These are phyloP conservation scores for Magnolia sinica DNA, from an alignment of 164 flowering plant genomes.

Conservation along the genomic window DNA sequence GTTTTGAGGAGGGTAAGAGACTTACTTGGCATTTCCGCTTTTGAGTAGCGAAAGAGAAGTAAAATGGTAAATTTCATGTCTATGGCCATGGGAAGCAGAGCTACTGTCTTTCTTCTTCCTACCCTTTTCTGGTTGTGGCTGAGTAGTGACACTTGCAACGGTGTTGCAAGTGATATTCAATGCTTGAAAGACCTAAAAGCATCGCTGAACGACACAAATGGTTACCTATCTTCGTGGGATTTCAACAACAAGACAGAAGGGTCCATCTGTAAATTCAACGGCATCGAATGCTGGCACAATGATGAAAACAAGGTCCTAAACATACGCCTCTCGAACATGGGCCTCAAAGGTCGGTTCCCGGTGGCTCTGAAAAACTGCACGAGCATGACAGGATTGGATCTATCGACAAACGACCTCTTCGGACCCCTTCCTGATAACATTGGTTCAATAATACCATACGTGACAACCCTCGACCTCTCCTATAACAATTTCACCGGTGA, in stretches of 20 bases:
- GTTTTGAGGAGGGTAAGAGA: not conserved
- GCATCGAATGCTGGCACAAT: conserved; percentile 77
- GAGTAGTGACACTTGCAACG: conserved; percentile 18
- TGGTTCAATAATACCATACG: conserved; percentile 16
- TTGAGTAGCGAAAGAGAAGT: not conserved
- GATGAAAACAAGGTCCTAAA: conserved; percentile 64
- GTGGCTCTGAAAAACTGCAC: conserved; percentile 50
- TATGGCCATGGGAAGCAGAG: conserved; percentile 3
- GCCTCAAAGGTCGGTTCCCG: conserved; percentile 68
- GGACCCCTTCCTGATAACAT: conserved; percentile 59
- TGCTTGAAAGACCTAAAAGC: conserved; percentile 49
- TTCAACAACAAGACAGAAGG: conserved; percentile 53
- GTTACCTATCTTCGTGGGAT: conserved; percentile 46
- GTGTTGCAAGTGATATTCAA: conserved; percentile 36
- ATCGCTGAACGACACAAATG: conserved; percentile 47
- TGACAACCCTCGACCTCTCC: conserved; percentile 64
- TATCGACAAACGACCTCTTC: conserved; percentile 48
- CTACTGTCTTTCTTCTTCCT: not conserved
- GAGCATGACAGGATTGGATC: conserved; percentile 63
- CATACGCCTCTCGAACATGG: conserved; percentile 47
- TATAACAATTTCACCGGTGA: conserved; percentile 53
- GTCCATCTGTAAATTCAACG: conserved; percentile 57
- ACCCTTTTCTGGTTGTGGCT: not conserved
- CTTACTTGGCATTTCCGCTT: too few relatives aligned
- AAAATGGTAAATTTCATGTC: not conserved